Base-by-base conservation (phyloP, 2,329 filamentous ascomycete genomes). In the Lachnellula suecica region DNA sequence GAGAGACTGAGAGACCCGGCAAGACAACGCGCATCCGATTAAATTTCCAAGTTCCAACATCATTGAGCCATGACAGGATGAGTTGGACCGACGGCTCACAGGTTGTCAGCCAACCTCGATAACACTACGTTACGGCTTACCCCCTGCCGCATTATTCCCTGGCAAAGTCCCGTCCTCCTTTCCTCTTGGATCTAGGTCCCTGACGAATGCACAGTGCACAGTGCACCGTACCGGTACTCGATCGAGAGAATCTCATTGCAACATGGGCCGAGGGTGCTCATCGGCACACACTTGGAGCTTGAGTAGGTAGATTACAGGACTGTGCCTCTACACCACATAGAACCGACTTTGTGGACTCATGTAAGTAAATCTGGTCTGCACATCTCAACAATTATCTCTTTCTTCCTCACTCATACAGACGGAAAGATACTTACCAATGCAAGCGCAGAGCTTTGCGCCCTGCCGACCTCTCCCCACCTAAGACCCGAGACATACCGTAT, bases 321-420 rank as follows among this genome's bases (percentile, higher is more conserved):
- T 46, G 40, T 44, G 47, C 44, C 42, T 47, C 38, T 52, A 44
- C 50, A 42, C 22, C 38, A 11, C 38, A 13, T 23, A 25, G 22
- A 48, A 40, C 38, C 25, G 52, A 51, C 31, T 48, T 44, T 34
- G 50, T 53, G 53, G 51, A 56, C 53, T 50, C 46, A 54, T 57
- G 61, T 63, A 59, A 63, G 61, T 58, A 56, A 43, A 47, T 44
- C 20, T 40, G 44, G 49, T 38, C 38, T 46, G 2, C 40, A 23
- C 35, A 20, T 34, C 44, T 31, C 40, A 37, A 27, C 37, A 38
- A 41, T 24, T 31, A 35, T 25, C 40, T 25, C 44, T 25, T 2
- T 23, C 9, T 17, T 24, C 19, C 37, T 25, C 22, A 17, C 17
- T 19, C 17, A 24, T 9, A n/a, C 47, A n/a, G 38, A 31, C 22